Evolutionary conservation across 768 basidiomycete genomes (phyloP), one percentile per base, ranked within the genome.

Genomic region (Xerocomellus chrysenteron): DNA sequence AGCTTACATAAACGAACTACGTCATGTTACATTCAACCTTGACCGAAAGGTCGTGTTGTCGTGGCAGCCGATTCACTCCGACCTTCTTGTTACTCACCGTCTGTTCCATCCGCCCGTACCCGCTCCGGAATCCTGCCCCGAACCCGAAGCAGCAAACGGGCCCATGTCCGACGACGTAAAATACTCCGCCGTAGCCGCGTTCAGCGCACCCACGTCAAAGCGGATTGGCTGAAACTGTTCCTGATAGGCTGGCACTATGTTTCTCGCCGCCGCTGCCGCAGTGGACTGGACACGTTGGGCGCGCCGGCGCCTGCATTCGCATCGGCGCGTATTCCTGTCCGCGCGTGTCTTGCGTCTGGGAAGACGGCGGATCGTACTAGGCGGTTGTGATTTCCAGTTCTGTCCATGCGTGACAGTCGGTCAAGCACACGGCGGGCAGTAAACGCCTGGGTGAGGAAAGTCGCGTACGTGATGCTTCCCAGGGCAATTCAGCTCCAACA

Each of bases 401-500:
- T 85, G 46, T 57, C 8, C 37, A 43, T 16, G 14, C 19, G 19
- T 28, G n/a, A n/a, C n/a, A n/a, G n/a, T n/a, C 14, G 6, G 11
- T 68, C 47, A 65, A n/a, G 41, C 6, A 32, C n/a, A n/a, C n/a
- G 3, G 21, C 19, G 6, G 28, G 42, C 4, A 11, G 10, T n/a
- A 11, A 28, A 6, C 16, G 35, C 33, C 6, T 5, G 14, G 21
- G 3, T 6, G 33, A 32, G 35, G n/a, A 11, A 54, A 32, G 16
- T 46, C 37, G 75, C 86, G 62, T 60, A 90, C 90, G 58, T 85
- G 80, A 81, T 86, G 84, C 48, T 82, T 78, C 0, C 92, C 91
- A 65, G 89, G 86, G 37, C 83, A 80, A 63, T 93, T 93, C 12
- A 92, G 72, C 62, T 91, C 94, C 57, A 99, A 77, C 61, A 93